These are phyloP conservation scores for Aureobasidium sp. DNA, from an alignment of 2,329 filamentous ascomycete genomes.

Conservation along the genomic window DNA sequence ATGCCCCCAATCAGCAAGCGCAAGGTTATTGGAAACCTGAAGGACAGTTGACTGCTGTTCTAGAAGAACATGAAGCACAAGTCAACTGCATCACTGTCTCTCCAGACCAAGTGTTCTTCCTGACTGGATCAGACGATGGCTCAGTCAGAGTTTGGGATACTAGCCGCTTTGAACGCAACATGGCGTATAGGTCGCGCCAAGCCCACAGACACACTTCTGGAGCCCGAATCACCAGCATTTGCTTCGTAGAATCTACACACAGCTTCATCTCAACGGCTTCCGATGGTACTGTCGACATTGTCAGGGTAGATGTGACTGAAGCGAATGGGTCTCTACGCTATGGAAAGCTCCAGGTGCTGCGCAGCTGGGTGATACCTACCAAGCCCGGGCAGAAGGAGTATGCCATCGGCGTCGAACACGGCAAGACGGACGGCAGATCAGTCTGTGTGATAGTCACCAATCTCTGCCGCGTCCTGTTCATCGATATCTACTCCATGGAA, in stretches of 20 bases:
- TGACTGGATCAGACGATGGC: constrained; percentile 88
- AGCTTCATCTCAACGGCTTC: constrained; percentile 86
- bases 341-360: constrained; percentile 66
- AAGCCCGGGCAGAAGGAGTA: constrained; percentile 50
- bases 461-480: constrained; percentile 69
- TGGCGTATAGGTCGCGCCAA: constrained; percentile 78
- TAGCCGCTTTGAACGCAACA: constrained; percentile 79
- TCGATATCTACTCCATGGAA: constrained; percentile 83
- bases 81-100: constrained; percentile 76
- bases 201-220: constrained; percentile 70
- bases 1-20: constrained; percentile 34
- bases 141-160: constrained; percentile 92
- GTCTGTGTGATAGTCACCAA: constrained; percentile 81
- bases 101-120: constrained; percentile 89
- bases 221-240: constrained; percentile 69
- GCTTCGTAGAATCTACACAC: constrained; percentile 90
- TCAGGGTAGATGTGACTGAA: constrained; percentile 67
- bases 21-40: constrained; percentile 73
- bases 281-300: constrained; percentile 83
- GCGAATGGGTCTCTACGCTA: constrained; percentile 55
- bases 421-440: constrained; percentile 74
- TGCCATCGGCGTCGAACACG: constrained; percentile 88
- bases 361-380: constrained; percentile 64
- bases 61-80: constrained; percentile 77
- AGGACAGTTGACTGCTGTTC: constrained; percentile 77